Conservation (phyloP, 2,329 filamentous ascomycete genomes). For the Pseudocercospora fijiensis region DNA sequence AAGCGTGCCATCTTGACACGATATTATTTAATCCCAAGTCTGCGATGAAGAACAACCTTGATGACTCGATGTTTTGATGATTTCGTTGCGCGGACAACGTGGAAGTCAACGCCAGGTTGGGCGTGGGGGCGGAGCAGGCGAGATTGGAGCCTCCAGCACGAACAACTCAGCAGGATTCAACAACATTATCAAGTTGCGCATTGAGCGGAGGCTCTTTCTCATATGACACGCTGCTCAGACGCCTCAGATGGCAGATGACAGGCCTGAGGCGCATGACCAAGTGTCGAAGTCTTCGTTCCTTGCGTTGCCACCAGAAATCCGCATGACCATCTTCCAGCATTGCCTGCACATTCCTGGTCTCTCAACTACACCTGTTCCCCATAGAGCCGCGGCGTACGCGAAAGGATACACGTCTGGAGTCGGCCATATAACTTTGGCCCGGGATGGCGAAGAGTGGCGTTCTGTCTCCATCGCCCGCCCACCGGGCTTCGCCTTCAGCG, state of each 20-base stretch:
- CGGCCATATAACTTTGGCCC: slow-evolving; percentile 11
- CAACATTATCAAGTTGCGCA: not conserved
- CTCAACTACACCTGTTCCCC: not conserved
- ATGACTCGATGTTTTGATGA: slow-evolving; percentile 9
- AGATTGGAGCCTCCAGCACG: not conserved
- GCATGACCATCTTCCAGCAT: slow-evolving; percentile 12
- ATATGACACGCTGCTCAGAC: not conserved
- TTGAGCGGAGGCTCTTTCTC: not conserved
- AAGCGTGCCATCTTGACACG: slow-evolving; percentile 1
- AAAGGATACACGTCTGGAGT: slow-evolving; percentile 11
- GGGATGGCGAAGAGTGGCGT: slow-evolving; percentile 10
- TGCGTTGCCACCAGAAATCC: slow-evolving; percentile 12
- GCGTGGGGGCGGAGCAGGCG: not conserved
- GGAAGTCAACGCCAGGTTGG: not conserved
- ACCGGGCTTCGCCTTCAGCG: slow-evolving; percentile 9
- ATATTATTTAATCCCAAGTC: not conserved
- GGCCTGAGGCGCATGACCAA: not conserved
- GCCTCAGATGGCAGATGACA: not conserved
- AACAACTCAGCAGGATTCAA: not conserved
- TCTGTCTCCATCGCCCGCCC: slow-evolving; percentile 17
- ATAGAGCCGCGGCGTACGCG: slow-evolving; percentile 8
- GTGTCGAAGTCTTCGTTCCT: slow-evolving; percentile 2
- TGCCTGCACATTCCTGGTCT: slow-evolving; percentile 5
- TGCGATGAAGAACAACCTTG: not conserved
- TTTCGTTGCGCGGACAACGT: not conserved